Base-by-base conservation (phyloP, 2,329 filamentous ascomycete genomes). In the Penicillium sp. region DNA sequence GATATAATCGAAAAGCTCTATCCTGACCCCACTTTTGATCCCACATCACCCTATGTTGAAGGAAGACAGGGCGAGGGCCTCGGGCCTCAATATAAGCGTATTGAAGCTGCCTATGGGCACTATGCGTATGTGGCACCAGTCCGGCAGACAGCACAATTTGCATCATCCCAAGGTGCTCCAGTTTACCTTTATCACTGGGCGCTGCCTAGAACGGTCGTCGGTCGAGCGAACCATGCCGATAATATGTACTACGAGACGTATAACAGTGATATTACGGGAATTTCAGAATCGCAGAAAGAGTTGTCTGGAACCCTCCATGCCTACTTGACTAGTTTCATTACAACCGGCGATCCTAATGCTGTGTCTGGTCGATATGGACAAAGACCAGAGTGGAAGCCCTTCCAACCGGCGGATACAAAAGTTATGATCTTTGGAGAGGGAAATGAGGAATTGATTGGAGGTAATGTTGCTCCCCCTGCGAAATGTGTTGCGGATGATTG, bases 1-100 rank as follows among this genome's bases (percentile, higher is more conserved):
- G 69, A 77, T 32, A 74, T 70, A 1, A 79, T 91, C 26, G 75
- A 84, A n/a, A 60, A 67, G 0, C 73, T 89, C 2, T 91, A 90
- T 64, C 85, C 87, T 0, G 83, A 86, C 57, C 83, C 85, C 0
- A 74, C 72, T 16, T 72, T 70, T 1, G 53, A 75, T 57, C 61
- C 68, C 56, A 43, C 38, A 3, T 70, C 69, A 1, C 63, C 62
- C 2, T 71, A 71, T 29, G 11, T 59, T 13, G 68, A 71, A 20
- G 63, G 55, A 0, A 55, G 69, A 18, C 40, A 47, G 1, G 52
- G 69, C 1, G 48, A 64, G 1, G 72, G 54, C 0, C 58, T 84
- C 0, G 82, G 82, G 0, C 50, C 74, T 0, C 80, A 83, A 65
- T 85, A 81, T 63, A 82, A 80, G 55, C 80, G 80, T 24, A 68